phyloP scores from a whole-genome alignment of 1,284 basidiomycete genomes.

The Malassezia pachydermatis region DNA sequence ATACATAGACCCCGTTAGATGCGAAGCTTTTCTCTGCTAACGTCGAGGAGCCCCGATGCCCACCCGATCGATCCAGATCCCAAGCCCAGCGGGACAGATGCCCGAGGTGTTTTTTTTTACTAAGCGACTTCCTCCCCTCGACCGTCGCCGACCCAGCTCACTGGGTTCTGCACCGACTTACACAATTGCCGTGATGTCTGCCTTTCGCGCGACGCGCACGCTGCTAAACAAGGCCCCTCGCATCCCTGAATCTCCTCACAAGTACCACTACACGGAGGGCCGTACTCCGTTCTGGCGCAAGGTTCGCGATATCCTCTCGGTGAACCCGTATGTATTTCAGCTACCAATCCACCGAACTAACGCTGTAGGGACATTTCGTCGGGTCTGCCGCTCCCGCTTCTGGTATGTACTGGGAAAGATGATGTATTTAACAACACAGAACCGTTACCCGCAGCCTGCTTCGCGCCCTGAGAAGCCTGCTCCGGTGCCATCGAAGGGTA shows the following conservation, averaged over 20 bases:
- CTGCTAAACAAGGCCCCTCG: constrained; percentile 29
- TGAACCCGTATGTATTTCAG: constrained; percentile 57
- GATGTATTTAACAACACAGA: constrained; percentile 41
- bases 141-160: too few species aligned
- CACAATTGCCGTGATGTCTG: constrained; percentile 14
- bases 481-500: constrained; percentile 66
- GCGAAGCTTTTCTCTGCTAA: too few species aligned
- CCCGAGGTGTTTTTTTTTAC: too few species aligned
- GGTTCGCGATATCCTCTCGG: constrained; percentile 42
- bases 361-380: constrained; percentile 62
- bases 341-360: background rate
- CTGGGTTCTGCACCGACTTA: background rate
- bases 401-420: constrained; percentile 1
- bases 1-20: too few species aligned
- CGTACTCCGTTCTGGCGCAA: constrained; percentile 47
- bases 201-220: constrained; percentile 25
- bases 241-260: constrained; percentile 31
- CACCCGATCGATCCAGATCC: too few species aligned
- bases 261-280: constrained; percentile 42
- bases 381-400: constrained; percentile 65
- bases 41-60: too few species aligned
- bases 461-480: constrained; percentile 75
- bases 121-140: too few species aligned
- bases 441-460: constrained; percentile 75
- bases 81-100: too few species aligned